A percentile compares a stretch with the other conserved stretches of the same genome.
phyloP scores from a whole-genome alignment of 2,329 filamentous ascomycete species.

The Pestalotiopsis sp. region DNA sequence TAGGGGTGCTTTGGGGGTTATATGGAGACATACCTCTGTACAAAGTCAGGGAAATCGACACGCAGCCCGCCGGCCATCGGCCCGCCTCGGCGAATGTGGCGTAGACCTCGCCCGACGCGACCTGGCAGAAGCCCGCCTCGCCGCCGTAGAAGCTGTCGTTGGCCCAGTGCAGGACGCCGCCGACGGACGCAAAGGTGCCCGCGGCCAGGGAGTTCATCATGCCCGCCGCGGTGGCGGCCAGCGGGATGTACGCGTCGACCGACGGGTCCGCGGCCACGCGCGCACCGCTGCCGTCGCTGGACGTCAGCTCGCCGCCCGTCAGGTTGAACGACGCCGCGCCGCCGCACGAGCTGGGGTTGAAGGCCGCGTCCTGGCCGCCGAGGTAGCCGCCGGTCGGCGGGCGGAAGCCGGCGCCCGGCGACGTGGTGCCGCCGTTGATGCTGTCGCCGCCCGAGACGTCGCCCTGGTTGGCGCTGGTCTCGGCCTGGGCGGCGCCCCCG shows the following conservation, averaged over 20 bases:
- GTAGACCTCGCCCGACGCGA: constrained; percentile 22
- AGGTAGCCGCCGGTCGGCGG: constrained; percentile 21
- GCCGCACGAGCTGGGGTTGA: constrained; percentile 23
- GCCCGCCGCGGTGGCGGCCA: constrained; percentile 16
- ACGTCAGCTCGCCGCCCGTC: constrained; percentile 20
- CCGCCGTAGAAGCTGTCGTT: constrained; percentile 26
- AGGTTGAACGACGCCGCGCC: constrained; percentile 26
- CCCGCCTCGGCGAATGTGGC: constrained; percentile 18
- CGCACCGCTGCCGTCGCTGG: constrained; percentile 15
- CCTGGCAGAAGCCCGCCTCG: constrained; percentile 29
- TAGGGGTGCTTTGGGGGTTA: neutral
- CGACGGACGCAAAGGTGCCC: constrained; percentile 22
- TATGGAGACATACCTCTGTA: constrained; percentile 12
- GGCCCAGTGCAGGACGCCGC: constrained; percentile 28
- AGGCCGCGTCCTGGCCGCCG: constrained; percentile 20
- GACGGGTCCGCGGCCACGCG: constrained; percentile 20
- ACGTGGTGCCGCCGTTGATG: constrained; percentile 2
- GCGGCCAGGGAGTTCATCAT: constrained; percentile 14
- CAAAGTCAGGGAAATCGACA: constrained; percentile 18
- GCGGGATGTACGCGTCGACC: constrained; percentile 18
- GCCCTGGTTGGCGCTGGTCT: constrained; percentile 10
- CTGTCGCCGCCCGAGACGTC: neutral
- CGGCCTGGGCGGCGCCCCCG: neutral
- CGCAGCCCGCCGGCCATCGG: constrained; percentile 22
- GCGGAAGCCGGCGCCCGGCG: neutral